These are phyloP conservation scores for Stachybotrys echinatus DNA, from an alignment of 2,329 filamentous ascomycete species.

Conservation along the genomic window DNA sequence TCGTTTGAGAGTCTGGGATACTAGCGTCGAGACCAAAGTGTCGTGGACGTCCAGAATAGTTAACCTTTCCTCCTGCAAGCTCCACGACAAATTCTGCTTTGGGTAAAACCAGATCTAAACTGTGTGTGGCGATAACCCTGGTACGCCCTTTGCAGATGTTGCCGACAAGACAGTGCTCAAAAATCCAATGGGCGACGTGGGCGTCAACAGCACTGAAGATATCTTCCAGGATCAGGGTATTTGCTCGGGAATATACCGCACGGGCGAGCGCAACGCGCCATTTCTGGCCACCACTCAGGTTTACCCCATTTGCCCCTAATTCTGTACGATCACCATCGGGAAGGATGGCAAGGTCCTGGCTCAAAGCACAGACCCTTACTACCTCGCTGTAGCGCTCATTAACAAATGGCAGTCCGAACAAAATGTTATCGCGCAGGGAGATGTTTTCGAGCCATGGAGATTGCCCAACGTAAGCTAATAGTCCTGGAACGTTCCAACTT, in stretches of 20 bases:
- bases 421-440: slow-evolving; percentile 70
- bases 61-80: slow-evolving; percentile 61
- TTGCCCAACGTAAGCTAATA: slow-evolving; percentile 71
- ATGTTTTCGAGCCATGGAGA: slow-evolving; percentile 85
- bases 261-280: slow-evolving; percentile 78
- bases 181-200: slow-evolving; percentile 76
- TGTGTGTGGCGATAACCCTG: slow-evolving; percentile 75
- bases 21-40: neutral
- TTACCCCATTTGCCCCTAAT: slow-evolving; percentile 80
- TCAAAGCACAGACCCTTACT: slow-evolving; percentile 65
- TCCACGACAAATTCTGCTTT: slow-evolving; percentile 70
- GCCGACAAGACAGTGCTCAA: slow-evolving; percentile 69
- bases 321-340: slow-evolving; percentile 73
- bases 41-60: slow-evolving; percentile 48
- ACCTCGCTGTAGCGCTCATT: slow-evolving; percentile 66
- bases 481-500: slow-evolving; percentile 66
- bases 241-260: slow-evolving; percentile 73
- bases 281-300: slow-evolving; percentile 76
- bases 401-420: slow-evolving; percentile 69
- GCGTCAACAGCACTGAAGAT: slow-evolving; percentile 81
- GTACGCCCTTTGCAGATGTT: slow-evolving; percentile 65
- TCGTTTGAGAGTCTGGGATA: neutral
- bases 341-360: slow-evolving; percentile 71
- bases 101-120: slow-evolving; percentile 65
- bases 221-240: slow-evolving; percentile 74